phyloP scores from a whole-genome alignment of 148 eudicot genomes.

The Spergularia marina region DNA sequence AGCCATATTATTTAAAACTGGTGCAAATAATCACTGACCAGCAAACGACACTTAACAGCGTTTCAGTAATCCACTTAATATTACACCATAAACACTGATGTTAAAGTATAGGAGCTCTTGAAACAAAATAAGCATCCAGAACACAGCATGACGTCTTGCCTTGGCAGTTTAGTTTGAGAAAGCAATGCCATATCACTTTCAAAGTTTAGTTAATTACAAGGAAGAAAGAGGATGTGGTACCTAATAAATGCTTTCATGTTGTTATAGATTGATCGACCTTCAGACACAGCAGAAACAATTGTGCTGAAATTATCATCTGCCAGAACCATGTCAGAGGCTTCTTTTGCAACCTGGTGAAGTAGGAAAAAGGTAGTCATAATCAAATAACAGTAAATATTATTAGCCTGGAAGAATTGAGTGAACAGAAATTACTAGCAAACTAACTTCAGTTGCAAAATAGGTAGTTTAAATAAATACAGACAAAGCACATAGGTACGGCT shows the following conservation, averaged over 20 bases:
- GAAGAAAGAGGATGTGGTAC: conserved; percentile 26
- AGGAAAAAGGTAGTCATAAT: neutral
- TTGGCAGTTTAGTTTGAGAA: neutral
- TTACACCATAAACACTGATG: neutral
- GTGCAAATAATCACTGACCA: neutral
- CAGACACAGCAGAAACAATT: conserved; percentile 69
- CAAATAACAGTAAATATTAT: neutral
- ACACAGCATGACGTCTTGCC: neutral
- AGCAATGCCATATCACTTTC: neutral
- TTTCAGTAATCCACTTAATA: neutral
- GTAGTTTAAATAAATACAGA: neutral
- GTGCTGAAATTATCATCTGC: conserved; percentile 82
- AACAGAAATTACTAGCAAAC: neutral
- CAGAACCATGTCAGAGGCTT: conserved; percentile 78
- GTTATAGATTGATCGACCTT: conserved; percentile 91
- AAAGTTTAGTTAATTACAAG: neutral
- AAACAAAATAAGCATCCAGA: neutral
- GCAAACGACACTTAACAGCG: neutral
- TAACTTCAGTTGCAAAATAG: neutral
- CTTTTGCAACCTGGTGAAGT: conserved; percentile 66
- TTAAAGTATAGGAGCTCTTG: neutral
- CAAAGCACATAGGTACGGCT: neutral
- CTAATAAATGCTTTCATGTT: conserved; percentile 98
- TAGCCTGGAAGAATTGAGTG: neutral
- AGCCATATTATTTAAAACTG: neutral